Evolutionary conservation across 108 stramenopile species (phyloP).

Genomic region (Cyclotella atomus): DNA sequence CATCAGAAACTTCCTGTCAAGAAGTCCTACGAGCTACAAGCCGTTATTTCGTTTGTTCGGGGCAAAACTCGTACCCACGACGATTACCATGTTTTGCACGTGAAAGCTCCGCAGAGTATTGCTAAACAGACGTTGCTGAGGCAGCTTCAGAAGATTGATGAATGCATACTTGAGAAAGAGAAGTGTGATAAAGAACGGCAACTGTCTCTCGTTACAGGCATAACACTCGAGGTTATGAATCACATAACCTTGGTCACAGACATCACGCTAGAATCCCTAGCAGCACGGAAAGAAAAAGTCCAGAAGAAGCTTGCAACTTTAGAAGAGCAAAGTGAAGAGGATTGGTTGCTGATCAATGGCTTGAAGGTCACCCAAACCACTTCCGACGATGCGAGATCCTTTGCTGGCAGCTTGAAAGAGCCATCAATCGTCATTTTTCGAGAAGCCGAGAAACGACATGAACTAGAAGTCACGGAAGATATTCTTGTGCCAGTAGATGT

Average conservation of each 20-base stretch:
- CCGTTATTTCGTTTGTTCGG: slow-evolving; percentile 64
- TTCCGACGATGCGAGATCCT: slow-evolving; percentile 79
- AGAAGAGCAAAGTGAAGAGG: slow-evolving; percentile 12
- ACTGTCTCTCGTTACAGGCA: too few relatives aligned
- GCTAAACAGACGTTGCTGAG: slow-evolving; percentile 42
- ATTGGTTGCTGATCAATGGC: slow-evolving; percentile 87
- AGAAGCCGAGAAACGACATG: slow-evolving; percentile 16
- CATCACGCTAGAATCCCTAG: slow-evolving; percentile 14
- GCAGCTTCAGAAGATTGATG: slow-evolving; percentile 41
- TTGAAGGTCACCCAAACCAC: slow-evolving; percentile 63
- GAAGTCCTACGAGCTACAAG: slow-evolving; percentile 67
- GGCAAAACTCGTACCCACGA: slow-evolving; percentile 24
- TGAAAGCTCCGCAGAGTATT: slow-evolving; percentile 50
- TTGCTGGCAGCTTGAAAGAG: slow-evolving; percentile 75
- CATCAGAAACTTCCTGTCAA: slow-evolving; percentile 23
- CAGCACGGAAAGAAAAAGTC: slow-evolving; percentile 28
- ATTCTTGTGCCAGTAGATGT: slow-evolving; percentile 42
- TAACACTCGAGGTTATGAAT: too few relatives aligned
- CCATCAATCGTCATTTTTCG: slow-evolving; percentile 58
- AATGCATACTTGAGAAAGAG: slow-evolving; percentile 27
- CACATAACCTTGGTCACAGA: slow-evolving; percentile 28
- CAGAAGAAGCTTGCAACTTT: slow-evolving; percentile 32
- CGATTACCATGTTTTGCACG: slow-evolving; percentile 82
- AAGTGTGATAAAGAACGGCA: slow-evolving; percentile 6
- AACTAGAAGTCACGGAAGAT: not conserved